phyloP scores from a whole-genome alignment of 176 grass and related monocot species.

The Tillandsia leiboldiana region DNA sequence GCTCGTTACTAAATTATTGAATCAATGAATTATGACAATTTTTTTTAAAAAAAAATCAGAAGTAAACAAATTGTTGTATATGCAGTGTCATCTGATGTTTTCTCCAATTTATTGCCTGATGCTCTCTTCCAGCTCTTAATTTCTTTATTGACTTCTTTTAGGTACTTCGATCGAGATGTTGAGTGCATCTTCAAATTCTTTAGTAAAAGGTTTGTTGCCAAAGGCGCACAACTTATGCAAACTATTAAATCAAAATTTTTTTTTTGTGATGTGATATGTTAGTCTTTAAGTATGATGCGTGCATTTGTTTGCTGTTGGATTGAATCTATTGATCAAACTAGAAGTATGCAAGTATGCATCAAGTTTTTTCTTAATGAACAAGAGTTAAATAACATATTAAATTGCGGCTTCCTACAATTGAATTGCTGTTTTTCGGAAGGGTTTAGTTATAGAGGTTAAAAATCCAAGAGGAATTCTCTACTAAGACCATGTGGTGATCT shows the following conservation, averaged over 20 bases:
- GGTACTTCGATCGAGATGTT: conserved; percentile 92
- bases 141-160: conserved; percentile 22
- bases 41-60: too few relatives aligned
- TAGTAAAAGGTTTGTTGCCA: conserved; percentile 58
- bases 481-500: too few relatives aligned
- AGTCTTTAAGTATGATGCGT: neutral
- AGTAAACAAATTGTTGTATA: too few relatives aligned
- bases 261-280: neutral
- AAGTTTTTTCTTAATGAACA: neutral
- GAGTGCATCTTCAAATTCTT: conserved; percentile 97
- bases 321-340: too few relatives aligned
- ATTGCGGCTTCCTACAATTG: too few relatives aligned
- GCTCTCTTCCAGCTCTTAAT: conserved; percentile 1
- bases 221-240: conserved; percentile 6
- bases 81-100: neutral
- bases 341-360: neutral
- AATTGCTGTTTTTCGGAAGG: too few relatives aligned
- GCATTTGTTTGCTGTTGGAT: neutral
- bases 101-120: neutral
- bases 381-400: too few relatives aligned
- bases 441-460: too few relatives aligned
- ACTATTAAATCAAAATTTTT: neutral
- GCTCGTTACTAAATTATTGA: neutral
- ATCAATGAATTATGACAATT: neutral
- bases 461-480: too few relatives aligned